A percentile compares a stretch with the other conserved stretches of the same genome.
Conservation (phyloP, 78 protist species). For the Cyanophora paradoxa region DNA sequence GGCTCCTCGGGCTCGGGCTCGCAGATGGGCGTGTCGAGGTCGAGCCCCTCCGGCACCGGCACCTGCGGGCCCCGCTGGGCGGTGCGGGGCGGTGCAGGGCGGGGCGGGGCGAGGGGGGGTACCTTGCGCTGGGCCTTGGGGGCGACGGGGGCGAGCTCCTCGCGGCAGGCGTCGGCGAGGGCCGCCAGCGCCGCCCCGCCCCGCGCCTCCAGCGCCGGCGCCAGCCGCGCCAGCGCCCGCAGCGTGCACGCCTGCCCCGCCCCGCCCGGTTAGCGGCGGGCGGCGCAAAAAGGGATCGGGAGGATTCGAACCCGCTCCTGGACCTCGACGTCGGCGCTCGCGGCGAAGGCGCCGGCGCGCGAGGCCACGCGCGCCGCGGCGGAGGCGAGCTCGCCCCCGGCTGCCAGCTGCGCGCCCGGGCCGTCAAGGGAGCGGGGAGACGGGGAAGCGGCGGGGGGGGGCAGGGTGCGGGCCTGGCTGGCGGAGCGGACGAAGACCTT, state of each 20-base stretch:
- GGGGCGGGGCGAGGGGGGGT: too few species aligned
- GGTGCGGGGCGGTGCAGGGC: too few species aligned
- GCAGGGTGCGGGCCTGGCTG: conserved; percentile 30
- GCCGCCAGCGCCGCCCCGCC: conserved; percentile 33
- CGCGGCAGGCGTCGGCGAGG: too few species aligned
- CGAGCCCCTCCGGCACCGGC: conserved; percentile 32
- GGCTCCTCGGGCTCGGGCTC: too few species aligned
- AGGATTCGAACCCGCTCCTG: conserved; percentile 61
- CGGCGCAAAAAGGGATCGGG: neutral
- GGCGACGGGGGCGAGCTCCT: conserved; percentile 76
- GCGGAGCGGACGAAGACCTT: conserved; percentile 81
- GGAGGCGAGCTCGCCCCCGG: too few species aligned
- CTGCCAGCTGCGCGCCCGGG: neutral
- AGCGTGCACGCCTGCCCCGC: neutral
- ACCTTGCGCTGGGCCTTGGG: conserved; percentile 77
- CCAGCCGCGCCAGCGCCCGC: neutral
- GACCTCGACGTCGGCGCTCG: too few species aligned
- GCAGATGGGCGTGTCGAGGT: neutral
- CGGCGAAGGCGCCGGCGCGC: too few species aligned
- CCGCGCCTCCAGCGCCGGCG: neutral
- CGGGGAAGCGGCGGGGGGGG: neutral
- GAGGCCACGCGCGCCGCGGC: too few species aligned
- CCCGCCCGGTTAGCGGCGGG: neutral
- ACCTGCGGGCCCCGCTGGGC: too few species aligned
- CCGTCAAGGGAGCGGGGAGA: neutral